Evolutionary conservation across 495 filamentous ascomycete genomes (phyloP), one percentile per base, ranked within the genome.

Genomic region (Penicillium waksmanii): DNA sequence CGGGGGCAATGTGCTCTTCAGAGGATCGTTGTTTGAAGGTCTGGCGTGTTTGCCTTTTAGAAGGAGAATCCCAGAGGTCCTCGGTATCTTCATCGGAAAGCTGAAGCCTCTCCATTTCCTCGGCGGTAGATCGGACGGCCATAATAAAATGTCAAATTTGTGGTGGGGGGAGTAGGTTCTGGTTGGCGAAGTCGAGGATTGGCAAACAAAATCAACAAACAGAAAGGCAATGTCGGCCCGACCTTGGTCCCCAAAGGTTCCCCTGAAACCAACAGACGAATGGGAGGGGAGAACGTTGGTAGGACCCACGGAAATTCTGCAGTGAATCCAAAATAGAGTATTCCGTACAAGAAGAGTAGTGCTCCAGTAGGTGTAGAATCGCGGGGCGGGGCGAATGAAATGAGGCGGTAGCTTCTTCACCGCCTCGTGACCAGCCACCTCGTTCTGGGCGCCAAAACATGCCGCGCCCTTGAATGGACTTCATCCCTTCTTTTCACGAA

Each of bases 1-100:
- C 72, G 18, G 72, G 65, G 15, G 82, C 74, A 21, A 74, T 74
- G 58, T 73, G 85, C 49, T 71, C 67, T 56, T 74, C 69, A 40
- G 52, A 42, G 1, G 57, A 17, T 56, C 40, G 50, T 25, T 65
- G 33, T 25, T 57, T 65, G 42, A 61, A 58, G 17, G 58, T 66
- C 43, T 70, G 73, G 19, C 56, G 57, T 2, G 54, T 68, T 48
- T 58, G 67, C 43, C 69, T 66, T 64, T 81, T 81, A 13, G 87
- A 85, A 3, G 90, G 91, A 5, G 89, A 91, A 47, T 89, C 82
- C 77, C 89, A 90, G 53, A 92, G 84, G 55, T 88, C 82, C 62
- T 92, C 89, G 5, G 83, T 80, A 54, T 90, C 84, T 40, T 80
- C 80, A 52, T 90, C 87, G n/a, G 80, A 83, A 46, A 87, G 72